Evolutionary conservation across 345 rosid species (phyloP).

Genomic region (Dovyalis caffra): DNA sequence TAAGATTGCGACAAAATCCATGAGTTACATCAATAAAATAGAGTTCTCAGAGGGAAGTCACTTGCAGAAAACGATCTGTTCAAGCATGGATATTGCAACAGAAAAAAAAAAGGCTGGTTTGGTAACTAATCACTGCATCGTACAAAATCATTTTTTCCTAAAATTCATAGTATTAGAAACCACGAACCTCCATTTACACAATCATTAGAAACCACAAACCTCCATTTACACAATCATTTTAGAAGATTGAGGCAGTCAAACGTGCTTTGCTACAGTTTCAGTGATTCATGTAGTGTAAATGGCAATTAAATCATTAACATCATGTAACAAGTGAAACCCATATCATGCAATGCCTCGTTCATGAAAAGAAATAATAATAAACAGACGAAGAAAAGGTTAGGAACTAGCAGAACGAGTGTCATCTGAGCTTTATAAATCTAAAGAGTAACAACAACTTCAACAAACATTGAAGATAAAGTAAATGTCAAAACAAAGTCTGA

Average conservation of each 20-base stretch:
- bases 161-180: background rate
- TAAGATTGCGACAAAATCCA: background rate
- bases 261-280: background rate
- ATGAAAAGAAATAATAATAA: too few species aligned
- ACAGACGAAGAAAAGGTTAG: background rate
- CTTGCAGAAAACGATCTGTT: background rate
- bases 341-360: too few species aligned
- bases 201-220: too few species aligned
- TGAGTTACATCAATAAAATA: background rate
- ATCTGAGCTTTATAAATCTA: background rate
- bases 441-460: too few species aligned
- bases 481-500: slow-evolving; percentile 22
- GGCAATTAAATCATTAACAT: background rate
- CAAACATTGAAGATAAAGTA: slow-evolving; percentile 3
- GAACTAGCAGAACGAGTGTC: background rate
- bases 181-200: too few species aligned
- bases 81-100: background rate
- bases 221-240: too few species aligned
- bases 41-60: background rate
- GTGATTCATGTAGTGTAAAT: background rate
- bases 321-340: background rate
- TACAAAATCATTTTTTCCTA: background rate
- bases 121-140: background rate
- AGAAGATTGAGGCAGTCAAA: background rate
- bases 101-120: too few species aligned